Percentiles rank a stretch among this genome's conserved stretches.
Evolutionary conservation across 495 filamentous ascomycete genomes (phyloP).

Genomic region (Coniosporium apollinis): DNA sequence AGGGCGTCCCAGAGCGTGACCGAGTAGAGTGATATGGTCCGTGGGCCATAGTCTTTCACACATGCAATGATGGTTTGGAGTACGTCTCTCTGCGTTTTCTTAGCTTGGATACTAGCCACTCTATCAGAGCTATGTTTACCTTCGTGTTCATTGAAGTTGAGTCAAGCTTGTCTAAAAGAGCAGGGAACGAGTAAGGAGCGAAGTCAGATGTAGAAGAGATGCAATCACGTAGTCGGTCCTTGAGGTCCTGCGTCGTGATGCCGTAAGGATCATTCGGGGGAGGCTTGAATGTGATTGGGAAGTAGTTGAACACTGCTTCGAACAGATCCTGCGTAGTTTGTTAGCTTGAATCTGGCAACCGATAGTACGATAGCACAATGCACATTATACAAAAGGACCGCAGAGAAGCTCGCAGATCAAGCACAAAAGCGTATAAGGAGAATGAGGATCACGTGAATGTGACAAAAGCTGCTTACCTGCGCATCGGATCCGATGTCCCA

Average conservation of each 20-base stretch:
- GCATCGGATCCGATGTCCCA: conserved; percentile 48
- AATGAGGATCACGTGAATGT: no score
- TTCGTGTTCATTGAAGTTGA: conserved; percentile 61
- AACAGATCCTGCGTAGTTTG: conserved; percentile 35
- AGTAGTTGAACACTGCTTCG: conserved; percentile 63
- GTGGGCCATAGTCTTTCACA: conserved; percentile 40
- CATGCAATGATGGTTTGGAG: conserved; percentile 49
- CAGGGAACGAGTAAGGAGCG: conserved; percentile 51
- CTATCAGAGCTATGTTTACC: conserved; percentile 21
- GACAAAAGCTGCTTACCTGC: conserved; percentile 35
- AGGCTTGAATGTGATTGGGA: conserved; percentile 61
- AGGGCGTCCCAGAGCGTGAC: conserved; percentile 56
- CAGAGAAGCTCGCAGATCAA: no score
- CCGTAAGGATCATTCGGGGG: conserved; percentile 61
- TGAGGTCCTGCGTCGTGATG: conserved; percentile 58
- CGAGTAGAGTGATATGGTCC: conserved; percentile 49
- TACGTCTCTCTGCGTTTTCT: conserved; percentile 44
- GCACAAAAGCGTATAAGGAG: no score
- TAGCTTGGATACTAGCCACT: conserved; percentile 10
- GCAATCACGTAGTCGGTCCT: conserved; percentile 50
- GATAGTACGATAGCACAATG: no score
- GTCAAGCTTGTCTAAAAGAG: conserved; percentile 59
- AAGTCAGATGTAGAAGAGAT: conserved; percentile 52
- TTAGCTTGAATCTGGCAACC: conserved; percentile 15
- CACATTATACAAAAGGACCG: no score